Base-by-base conservation (phyloP, 805 yeast species). In the Candida oleophila region DNA sequence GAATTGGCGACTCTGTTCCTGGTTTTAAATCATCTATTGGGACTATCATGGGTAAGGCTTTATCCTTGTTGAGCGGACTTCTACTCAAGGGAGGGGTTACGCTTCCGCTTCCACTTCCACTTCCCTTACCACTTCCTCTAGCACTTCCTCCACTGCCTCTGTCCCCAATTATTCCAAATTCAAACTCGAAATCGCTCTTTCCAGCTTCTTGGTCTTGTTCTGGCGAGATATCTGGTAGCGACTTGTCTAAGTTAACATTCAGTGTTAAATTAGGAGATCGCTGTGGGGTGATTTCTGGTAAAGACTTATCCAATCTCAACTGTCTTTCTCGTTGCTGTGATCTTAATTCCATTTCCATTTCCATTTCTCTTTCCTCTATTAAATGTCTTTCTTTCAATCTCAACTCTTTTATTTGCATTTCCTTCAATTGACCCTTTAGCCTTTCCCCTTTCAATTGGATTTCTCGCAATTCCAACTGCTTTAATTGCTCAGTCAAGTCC, bases 341-440 rank as follows among this genome's bases (percentile, higher is more conserved):
- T 16, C 11, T 22, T 28, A 20, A 30, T n/a, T 22, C 42, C 22
- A 15, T 8, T 39, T 39, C 42, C 4, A n/a, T 20, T 22, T 38
- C 28, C 15, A 7, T 39, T 22, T 39, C 42, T 8, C 33, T 19
- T 15, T 5, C 12, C 22, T 42, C 40, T 15, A n/a, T 20, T 11
- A 42, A 35, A 11, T 35, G 40, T 3, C 20, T 33, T 20, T 42
- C 39, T 15, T 42, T 42, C 14, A 35, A 20, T 16, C 22, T 32
- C 22, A 42, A 25, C 22, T 42, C 45, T 21, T 35, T 42, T 3
- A 42, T 42, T 15, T 42, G 39, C 4, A 42, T 21, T 16, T 34
- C 39, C 16, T 36, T 42, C 22, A 42, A 22, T 42, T 42, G 45
- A 18, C 40, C 40, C 22, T 42, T 33, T 22, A 42, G 22, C 22